Evolutionary conservation across 345 rosid species (phyloP).

Genomic region (Arabidopsis arenosa): DNA sequence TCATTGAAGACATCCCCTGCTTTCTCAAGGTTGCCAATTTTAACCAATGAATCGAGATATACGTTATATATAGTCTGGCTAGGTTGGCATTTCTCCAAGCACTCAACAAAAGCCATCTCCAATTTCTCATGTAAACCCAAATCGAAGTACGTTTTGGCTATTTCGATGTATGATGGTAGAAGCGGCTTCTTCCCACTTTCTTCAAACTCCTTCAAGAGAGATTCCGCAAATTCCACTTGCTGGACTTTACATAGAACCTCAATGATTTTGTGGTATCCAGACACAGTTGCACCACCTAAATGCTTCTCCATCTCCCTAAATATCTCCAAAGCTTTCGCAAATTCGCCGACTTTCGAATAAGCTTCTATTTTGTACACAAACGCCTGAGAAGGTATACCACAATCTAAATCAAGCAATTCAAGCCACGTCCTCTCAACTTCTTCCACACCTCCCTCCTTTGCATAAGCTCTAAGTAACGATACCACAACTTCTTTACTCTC

Average conservation of each 20-base stretch:
- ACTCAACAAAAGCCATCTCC: constrained; percentile 57
- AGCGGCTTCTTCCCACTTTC: constrained; percentile 72
- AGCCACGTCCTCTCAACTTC: constrained; percentile 76
- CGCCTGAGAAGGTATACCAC: constrained; percentile 61
- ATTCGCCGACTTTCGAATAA: constrained; percentile 61
- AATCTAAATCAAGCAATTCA: constrained; percentile 51
- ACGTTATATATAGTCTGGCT: constrained; percentile 64
- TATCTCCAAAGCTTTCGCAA: constrained; percentile 58
- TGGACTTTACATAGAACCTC: constrained; percentile 63
- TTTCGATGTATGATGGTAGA: constrained; percentile 60
- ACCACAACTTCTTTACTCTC: constrained; percentile 70
- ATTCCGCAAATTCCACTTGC: constrained; percentile 63
- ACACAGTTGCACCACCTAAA: constrained; percentile 57
- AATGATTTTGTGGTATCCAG: constrained; percentile 79
- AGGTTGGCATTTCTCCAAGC: constrained; percentile 66
- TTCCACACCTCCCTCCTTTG: constrained; percentile 65
- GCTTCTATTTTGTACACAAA: constrained; percentile 84
- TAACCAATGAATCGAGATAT: constrained; percentile 74
- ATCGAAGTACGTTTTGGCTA: constrained; percentile 62
- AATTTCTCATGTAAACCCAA: constrained; percentile 64
- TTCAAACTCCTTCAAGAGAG: constrained; percentile 65
- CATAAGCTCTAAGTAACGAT: constrained; percentile 75
- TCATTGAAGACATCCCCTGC: constrained; percentile 67
- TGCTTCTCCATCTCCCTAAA: constrained; percentile 72
- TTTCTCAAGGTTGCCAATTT: constrained; percentile 58